phyloP scores from a whole-genome alignment of 371 early-diverging fungal genomes.

The Rhizopus arrhizus region DNA sequence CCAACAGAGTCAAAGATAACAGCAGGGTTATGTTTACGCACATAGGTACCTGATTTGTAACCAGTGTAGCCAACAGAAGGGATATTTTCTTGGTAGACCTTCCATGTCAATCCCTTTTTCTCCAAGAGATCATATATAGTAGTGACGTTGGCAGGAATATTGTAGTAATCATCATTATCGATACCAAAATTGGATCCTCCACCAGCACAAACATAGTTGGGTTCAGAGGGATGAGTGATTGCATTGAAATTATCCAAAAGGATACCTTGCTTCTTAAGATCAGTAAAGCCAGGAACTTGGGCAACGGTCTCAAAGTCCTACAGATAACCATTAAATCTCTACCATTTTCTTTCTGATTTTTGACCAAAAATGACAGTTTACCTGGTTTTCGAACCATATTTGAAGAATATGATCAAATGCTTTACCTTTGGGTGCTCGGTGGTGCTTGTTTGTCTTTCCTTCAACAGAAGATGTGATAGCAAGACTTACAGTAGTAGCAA shows the following conservation, averaged over 20 bases:
- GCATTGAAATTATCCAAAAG: constrained; percentile 50
- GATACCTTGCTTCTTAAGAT: constrained; percentile 37
- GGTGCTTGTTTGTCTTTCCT: not conserved
- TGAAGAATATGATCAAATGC: constrained; percentile 41
- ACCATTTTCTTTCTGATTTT: not conserved
- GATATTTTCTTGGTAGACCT: constrained; percentile 58
- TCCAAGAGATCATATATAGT: constrained; percentile 63
- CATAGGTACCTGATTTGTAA: constrained; percentile 29
- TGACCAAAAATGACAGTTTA: constrained; percentile 7
- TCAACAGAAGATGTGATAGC: not conserved
- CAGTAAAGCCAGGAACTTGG: constrained; percentile 20
- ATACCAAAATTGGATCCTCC: constrained; percentile 31
- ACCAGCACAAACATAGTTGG: constrained; percentile 49
- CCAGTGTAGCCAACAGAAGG: constrained; percentile 51
- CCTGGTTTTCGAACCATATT: constrained; percentile 45
- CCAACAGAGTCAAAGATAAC: constrained; percentile 52
- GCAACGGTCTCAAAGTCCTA: constrained; percentile 29
- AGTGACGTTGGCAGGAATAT: constrained; percentile 26
- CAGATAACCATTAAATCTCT: not conserved
- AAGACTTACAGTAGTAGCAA: not conserved
- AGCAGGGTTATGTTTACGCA: constrained; percentile 58
- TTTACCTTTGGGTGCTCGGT: constrained; percentile 25
- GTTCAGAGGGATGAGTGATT: constrained; percentile 56
- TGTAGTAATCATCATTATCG: constrained; percentile 29
- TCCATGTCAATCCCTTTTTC: constrained; percentile 60